These are phyloP conservation scores for Cinnamomum chago DNA, from an alignment of 164 flowering plant genomes.

Conservation along the genomic window DNA sequence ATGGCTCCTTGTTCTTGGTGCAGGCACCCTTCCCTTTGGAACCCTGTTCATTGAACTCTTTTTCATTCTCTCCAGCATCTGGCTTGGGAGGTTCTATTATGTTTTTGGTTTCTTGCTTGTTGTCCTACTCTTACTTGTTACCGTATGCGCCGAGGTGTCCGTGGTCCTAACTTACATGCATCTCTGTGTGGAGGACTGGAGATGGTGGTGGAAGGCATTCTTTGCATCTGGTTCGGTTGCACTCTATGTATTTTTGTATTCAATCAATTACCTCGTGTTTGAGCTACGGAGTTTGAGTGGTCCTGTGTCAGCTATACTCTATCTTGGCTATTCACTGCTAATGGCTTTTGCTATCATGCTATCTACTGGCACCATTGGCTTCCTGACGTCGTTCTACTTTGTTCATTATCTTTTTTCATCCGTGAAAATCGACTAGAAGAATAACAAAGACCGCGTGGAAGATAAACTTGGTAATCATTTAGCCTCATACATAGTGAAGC, in stretches of 20 bases:
- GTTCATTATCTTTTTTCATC: conserved; percentile 42
- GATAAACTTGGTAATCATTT: too few relatives aligned
- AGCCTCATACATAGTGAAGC: too few relatives aligned
- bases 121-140: conserved; percentile 31
- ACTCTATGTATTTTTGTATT: conserved; percentile 33
- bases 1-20: conserved; percentile 44
- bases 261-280: conserved; percentile 33
- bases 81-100: conserved; percentile 43
- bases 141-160: conserved; percentile 40
- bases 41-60: conserved; percentile 41
- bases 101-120: conserved; percentile 39
- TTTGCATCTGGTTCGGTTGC: conserved; percentile 38
- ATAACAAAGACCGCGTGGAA: too few relatives aligned
- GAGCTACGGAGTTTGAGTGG: conserved; percentile 36
- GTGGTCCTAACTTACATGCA: conserved; percentile 44
- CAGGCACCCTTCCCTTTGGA: conserved; percentile 43
- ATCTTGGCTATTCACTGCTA: conserved; percentile 32
- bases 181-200: conserved; percentile 42
- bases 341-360: conserved; percentile 38
- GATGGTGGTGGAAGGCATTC: conserved; percentile 50
- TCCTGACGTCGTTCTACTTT: conserved; percentile 33
- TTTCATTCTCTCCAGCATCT: conserved; percentile 40
- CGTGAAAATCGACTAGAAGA: conserved; percentile 28
- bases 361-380: conserved; percentile 37
- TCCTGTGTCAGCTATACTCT: conserved; percentile 34